These are phyloP conservation scores for Ascochyta lentis DNA, from an alignment of 2,329 filamentous ascomycete species.

Conservation along the genomic window DNA sequence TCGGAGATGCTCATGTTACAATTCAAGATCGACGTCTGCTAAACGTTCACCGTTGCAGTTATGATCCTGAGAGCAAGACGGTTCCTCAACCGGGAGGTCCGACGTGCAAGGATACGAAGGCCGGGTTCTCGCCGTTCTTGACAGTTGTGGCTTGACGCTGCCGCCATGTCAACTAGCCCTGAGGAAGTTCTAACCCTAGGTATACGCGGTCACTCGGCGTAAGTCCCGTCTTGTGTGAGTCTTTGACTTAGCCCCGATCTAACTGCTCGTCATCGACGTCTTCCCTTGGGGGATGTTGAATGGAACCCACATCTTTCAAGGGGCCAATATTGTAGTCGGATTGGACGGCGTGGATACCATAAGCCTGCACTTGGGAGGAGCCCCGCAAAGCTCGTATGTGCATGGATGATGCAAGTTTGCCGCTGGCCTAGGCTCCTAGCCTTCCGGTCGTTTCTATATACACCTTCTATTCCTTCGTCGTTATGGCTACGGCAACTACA, in stretches of 20 bases:
- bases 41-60: not conserved
- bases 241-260: constrained; percentile 8
- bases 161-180: constrained; percentile 1
- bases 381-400: constrained; percentile 11
- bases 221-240: not conserved
- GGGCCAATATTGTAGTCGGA: not conserved
- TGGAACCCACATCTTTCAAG: constrained; percentile 5
- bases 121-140: constrained; percentile 3
- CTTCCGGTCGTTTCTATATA: constrained; percentile 10
- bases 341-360: constrained; percentile 6
- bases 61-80: not conserved
- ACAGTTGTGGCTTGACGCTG: constrained; percentile 4
- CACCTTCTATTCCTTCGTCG: not conserved
- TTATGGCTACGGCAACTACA: not conserved
- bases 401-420: constrained; percentile 15
- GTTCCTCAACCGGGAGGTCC: constrained; percentile 9
- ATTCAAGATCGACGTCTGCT: not conserved
- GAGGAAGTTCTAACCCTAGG: not conserved
- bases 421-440: constrained; percentile 2
- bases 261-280: constrained; percentile 8
- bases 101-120: constrained; percentile 1
- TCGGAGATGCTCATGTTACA: not conserved
- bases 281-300: not conserved
- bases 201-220: not conserved
- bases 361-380: constrained; percentile 9